Percentiles rank a stretch among this genome's conserved stretches.
Conservation (phyloP, 2,329 filamentous ascomycete species). For the Delphinella strobiligena region DNA sequence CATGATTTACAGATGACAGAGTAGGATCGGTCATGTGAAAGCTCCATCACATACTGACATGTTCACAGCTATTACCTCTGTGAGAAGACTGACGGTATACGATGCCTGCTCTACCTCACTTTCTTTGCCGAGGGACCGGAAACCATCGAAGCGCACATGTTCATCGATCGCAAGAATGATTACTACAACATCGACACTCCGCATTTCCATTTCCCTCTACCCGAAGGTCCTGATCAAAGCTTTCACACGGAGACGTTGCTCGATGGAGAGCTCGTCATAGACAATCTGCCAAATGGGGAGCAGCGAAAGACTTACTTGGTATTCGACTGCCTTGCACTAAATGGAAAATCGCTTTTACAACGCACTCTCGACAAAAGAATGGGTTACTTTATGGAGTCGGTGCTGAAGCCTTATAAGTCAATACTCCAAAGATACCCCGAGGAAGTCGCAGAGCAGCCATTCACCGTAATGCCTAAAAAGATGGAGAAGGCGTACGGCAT, state of each 20-base stretch:
- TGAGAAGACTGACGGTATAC: slow-evolving; percentile 94
- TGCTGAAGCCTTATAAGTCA: slow-evolving; percentile 57
- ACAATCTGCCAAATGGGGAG: slow-evolving; percentile 56
- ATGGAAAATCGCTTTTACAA: slow-evolving; percentile 62
- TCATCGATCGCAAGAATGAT: slow-evolving; percentile 97
- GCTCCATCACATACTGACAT: slow-evolving; percentile 5
- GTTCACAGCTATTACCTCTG: slow-evolving; percentile 73
- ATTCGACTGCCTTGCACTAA: slow-evolving; percentile 82
- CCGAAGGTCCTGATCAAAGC: slow-evolving; percentile 41
- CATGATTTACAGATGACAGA: slow-evolving; percentile 71
- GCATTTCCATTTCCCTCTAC: slow-evolving; percentile 68
- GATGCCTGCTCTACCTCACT: slow-evolving; percentile 87
- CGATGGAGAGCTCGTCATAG: slow-evolving; percentile 87
- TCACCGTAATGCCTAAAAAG: slow-evolving; percentile 74
- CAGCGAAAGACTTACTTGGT: slow-evolving; percentile 73
- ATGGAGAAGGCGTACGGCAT: slow-evolving; percentile 84
- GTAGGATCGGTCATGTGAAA: slow-evolving; percentile 30
- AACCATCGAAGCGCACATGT: slow-evolving; percentile 59
- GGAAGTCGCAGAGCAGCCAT: slow-evolving; percentile 59
- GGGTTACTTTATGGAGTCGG: slow-evolving; percentile 68
- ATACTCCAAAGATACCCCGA: slow-evolving; percentile 47
- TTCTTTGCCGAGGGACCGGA: slow-evolving; percentile 33
- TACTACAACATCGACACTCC: slow-evolving; percentile 70
- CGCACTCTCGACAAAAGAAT: slow-evolving; percentile 79
- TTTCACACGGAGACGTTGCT: slow-evolving; percentile 76